Evolutionary conservation across 2,329 filamentous ascomycete species (phyloP), one percentile per base, ranked within the genome.

Genomic region (Apiospora saccharicola): DNA sequence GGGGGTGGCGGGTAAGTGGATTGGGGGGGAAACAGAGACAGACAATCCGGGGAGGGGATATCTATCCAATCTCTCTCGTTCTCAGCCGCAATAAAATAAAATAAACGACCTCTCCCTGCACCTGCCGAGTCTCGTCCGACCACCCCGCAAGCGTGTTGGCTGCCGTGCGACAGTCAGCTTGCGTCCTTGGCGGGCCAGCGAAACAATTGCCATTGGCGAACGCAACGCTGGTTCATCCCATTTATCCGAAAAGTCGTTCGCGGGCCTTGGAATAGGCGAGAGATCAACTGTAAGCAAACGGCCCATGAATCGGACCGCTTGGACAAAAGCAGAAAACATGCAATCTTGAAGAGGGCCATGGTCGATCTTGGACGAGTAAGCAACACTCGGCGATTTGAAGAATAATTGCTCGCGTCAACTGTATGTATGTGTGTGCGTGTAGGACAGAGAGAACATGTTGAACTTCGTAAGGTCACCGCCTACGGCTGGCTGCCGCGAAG

Each of bases 81-180:
- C 26, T 69, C 67, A 69, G 67, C 67, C 67, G 67, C 67, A 69
- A 24, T 13, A 22, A n/a, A 51, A 70, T 19, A 70, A 64, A 41
- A 64, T 64, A 37, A 37, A 61, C 53, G 30, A 61, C 16, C 49
- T 30, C 51, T n/a, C 26, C 26, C 10, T 26, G 26, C 13, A 19
- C 51, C n/a, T 26, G 30, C 51, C 57, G 30, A 30, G 7, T 2
- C 34, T n/a, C 34, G 57, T 64, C 57, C 57, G 8, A 64, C 34
- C 57, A 64, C 57, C 30, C 57, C 57, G 30, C 22, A 37, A 4
- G 34, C 22, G 30, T 64, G 34, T 41, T 64, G 57, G 30, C 19
- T 64, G 57, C 57, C 19, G 57, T 64, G 57, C 34, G 57, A 64
- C 57, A 10, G 22, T 64, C 34, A 64, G 57, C 57, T 41, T 41